phyloP scores from a whole-genome alignment of 345 rosid species.

The Acer campestre region DNA sequence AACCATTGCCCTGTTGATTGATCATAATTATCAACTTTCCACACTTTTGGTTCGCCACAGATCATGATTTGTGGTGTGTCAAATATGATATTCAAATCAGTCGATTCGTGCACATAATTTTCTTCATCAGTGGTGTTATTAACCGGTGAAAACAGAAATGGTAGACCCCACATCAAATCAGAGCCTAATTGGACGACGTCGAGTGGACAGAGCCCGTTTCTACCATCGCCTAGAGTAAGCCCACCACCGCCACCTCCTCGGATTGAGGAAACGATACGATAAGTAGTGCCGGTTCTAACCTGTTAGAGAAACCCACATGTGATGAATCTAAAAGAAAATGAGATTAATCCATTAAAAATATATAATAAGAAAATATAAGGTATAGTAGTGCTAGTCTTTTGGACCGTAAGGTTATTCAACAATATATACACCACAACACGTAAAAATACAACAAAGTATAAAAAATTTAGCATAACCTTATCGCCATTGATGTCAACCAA shows the following conservation, averaged over 20 bases:
- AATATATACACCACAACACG: no score
- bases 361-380: no score
- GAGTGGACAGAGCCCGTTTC: slow-evolving; percentile 4
- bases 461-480: not conserved
- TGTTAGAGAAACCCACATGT: no score
- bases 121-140: not conserved
- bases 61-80: not conserved
- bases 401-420: no score
- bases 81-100: not conserved
- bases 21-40: not conserved
- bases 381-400: no score
- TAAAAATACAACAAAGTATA: no score
- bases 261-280: not conserved
- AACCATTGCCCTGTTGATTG: not conserved
- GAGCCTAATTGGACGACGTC: not conserved
- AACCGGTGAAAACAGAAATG: not conserved
- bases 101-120: not conserved
- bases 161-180: not conserved
- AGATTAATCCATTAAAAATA: no score
- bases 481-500: not conserved
- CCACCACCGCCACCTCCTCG: not conserved
- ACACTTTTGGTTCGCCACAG: not conserved
- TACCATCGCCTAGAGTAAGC: not conserved
- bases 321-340: no score
- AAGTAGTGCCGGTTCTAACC: not conserved